Evolutionary conservation across 2,329 filamentous ascomycete genomes (phyloP), one percentile per base, ranked within the genome.

Genomic region (Diplodia mutila): DNA sequence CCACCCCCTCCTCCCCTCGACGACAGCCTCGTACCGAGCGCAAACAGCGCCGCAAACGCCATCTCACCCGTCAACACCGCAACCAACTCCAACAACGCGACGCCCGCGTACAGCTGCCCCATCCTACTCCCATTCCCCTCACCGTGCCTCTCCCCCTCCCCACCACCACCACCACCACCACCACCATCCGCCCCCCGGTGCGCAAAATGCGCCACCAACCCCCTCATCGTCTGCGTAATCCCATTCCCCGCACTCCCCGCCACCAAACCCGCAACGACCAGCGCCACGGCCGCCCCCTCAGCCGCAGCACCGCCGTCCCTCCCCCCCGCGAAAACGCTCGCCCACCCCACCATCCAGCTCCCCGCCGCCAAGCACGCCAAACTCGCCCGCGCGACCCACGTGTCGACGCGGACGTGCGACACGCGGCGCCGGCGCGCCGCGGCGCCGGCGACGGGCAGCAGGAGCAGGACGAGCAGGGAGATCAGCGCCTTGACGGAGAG

Each of bases 221-320:
- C 54, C 25, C 65, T 54, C 65, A 66, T 66, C 11, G 54, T 61
- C 34, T 66, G 65, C 21, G 65, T 66, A 8, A 66, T 66, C 8
- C 65, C 65, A 14, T 66, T 66, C 23, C 65, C 65, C 9, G 32
- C 42, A 14, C 39, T 23, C 27, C n/a, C 37, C 3, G 61, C 27
- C 5, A 66, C 54, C 37, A 66, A 25, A 5, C 65, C 65, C 4
- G 7, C 39, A 2, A 66, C 34, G 6, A 48, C 7, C 11, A 48
- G 7, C 42, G n/a, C 23, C 9, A 54, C 49, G 27, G 25, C 23
- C 29, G 46, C 48, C 12, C 14, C 34, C 12, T 14, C 21, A 4
- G 21, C 27, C 5, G 34, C 63, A 6, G 21, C 46, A 25, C 37
- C 23, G 14, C 46, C n/a, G n/a, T n/a, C n/a, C n/a, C n/a, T n/a